phyloP scores from a whole-genome alignment of 768 basidiomycete genomes.

The Agrocybe praecox region DNA sequence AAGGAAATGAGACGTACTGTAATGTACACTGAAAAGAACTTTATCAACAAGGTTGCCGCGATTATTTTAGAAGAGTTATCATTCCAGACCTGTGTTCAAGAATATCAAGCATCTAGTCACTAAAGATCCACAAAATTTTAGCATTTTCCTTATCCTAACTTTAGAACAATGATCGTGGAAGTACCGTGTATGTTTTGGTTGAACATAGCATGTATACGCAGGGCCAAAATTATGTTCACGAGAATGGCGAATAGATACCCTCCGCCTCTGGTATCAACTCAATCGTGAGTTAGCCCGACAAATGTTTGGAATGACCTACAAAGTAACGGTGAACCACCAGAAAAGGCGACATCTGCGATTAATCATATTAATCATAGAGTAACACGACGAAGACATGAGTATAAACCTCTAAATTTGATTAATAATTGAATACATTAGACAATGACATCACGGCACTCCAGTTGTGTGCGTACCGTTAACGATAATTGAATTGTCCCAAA shows the following conservation, averaged over 20 bases:
- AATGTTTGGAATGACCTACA: not conserved
- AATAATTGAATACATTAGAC: too few relatives aligned
- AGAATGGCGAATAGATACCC: not conserved
- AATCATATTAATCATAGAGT: not conserved
- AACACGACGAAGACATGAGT: not conserved
- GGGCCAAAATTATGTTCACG: not conserved
- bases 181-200: not conserved
- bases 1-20: too few relatives aligned
- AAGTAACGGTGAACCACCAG: not conserved
- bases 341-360: not conserved
- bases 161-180: too few relatives aligned
- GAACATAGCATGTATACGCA: not conserved
- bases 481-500: not conserved
- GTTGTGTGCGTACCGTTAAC: not conserved
- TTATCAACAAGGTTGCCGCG: too few relatives aligned
- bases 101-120: not conserved
- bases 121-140: not conserved
- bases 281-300: not conserved
- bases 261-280: not conserved
- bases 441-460: too few relatives aligned
- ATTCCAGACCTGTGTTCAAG: not conserved
- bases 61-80: too few relatives aligned
- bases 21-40: too few relatives aligned
- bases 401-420: not conserved
- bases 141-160: too few relatives aligned